Percentiles rank a stretch among this genome's conserved stretches.
These are phyloP conservation scores for Malus fusca DNA, from an alignment of 306 rosid genomes.

Conservation along the genomic window DNA sequence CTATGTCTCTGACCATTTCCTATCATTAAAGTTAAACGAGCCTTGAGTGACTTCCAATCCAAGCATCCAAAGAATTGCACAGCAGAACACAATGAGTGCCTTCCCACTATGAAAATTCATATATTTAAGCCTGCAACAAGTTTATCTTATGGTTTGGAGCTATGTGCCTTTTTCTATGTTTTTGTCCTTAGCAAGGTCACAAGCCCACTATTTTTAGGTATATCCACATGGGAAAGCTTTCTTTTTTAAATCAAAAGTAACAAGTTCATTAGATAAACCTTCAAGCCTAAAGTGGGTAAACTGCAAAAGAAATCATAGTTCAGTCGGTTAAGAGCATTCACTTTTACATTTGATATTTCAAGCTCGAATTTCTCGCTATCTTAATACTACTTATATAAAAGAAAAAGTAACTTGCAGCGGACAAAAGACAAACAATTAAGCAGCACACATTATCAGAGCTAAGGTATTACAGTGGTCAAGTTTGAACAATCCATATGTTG, in stretches of 20 bases:
- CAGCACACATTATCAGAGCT: no score
- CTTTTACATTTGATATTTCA: no score
- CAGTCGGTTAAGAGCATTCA: no score
- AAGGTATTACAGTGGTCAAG: no score
- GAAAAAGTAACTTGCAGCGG: no score
- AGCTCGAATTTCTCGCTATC: no score
- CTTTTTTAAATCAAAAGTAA: background rate
- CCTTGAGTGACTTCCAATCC: slow-evolving; percentile 34
- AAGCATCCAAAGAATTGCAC: slow-evolving; percentile 23
- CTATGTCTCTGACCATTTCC: background rate
- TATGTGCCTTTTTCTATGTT: slow-evolving; percentile 4
- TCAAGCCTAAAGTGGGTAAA: no score
- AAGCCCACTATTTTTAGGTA: background rate
- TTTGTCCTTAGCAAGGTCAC: background rate
- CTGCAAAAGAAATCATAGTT: no score
- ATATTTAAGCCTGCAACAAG: background rate
- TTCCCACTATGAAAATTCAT: slow-evolving; percentile 14
- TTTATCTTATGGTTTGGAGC: background rate
- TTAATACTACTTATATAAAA: no score
- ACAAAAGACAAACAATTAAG: no score
- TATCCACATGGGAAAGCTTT: background rate
- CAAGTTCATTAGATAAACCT: background rate
- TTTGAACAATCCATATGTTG: no score
- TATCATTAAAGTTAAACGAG: background rate
- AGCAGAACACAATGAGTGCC: slow-evolving; percentile 18